Conservation (phyloP, 2,329 filamentous ascomycete species). For the Hypomyces perniciosus region DNA sequence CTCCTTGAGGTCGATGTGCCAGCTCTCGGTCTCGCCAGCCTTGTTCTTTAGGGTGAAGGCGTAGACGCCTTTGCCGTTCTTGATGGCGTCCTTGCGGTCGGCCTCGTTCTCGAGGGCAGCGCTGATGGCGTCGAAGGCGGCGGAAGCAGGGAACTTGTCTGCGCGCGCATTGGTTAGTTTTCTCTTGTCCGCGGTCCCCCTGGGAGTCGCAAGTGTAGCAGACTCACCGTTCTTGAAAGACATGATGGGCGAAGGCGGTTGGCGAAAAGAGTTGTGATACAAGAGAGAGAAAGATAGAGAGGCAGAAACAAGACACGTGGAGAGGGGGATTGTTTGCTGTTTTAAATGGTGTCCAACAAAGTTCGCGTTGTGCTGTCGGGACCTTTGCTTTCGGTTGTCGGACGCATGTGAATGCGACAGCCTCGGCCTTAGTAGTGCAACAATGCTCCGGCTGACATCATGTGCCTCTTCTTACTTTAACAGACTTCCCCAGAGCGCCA, state of each 20-base stretch:
- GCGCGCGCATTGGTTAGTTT: neutral
- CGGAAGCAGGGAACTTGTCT: conserved; percentile 86
- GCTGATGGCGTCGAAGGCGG: conserved; percentile 85
- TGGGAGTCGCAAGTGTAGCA: neutral
- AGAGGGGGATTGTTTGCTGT: too few species aligned
- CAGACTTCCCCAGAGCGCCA: too few species aligned
- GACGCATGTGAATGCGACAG: too few species aligned
- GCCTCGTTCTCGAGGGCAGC: conserved; percentile 60
- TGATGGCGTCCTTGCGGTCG: conserved; percentile 81
- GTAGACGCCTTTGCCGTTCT: conserved; percentile 81
- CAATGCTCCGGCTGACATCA: too few species aligned
- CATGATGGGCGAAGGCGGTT: conserved; percentile 44
- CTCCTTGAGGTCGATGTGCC: conserved; percentile 95
- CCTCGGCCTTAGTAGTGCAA: too few species aligned
- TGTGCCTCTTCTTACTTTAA: too few species aligned
- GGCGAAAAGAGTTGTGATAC: neutral
- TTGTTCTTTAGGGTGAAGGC: conserved; percentile 89
- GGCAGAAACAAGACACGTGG: neutral
- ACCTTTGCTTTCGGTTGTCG: too few species aligned
- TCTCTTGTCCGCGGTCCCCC: neutral
- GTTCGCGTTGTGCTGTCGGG: too few species aligned
- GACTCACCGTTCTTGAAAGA: conserved; percentile 65
- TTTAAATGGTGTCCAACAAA: too few species aligned
- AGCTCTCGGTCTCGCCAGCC: conserved; percentile 71
- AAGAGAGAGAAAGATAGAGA: conserved; percentile 2